These are phyloP conservation scores for Wickerhamiella musiphila DNA, from an alignment of 805 yeast genomes.

Conservation along the genomic window DNA sequence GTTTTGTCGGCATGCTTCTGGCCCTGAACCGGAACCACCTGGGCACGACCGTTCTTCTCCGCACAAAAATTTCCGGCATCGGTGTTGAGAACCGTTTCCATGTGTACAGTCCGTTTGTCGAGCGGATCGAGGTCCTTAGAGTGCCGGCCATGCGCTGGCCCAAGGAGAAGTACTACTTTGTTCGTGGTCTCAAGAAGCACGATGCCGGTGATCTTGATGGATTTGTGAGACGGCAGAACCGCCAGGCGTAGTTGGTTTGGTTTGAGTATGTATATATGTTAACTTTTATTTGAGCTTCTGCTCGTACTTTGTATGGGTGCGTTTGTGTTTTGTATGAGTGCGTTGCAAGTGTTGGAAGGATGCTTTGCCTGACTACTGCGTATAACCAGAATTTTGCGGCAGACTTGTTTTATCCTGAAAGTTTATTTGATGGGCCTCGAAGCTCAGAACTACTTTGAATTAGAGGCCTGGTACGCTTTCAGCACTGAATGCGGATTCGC, in stretches of 20 bases:
- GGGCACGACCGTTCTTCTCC: conserved; percentile 58
- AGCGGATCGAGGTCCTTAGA: conserved; percentile 59
- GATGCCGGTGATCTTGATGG: conserved; percentile 24
- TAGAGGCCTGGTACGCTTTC: too few relatives aligned
- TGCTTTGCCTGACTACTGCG: too few relatives aligned
- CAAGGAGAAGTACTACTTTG: conserved; percentile 78
- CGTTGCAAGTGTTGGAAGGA: too few relatives aligned
- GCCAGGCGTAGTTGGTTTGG: conserved; percentile 7
- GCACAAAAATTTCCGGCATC: conserved; percentile 67
- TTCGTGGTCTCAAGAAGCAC: conserved; percentile 38
- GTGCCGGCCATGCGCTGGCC: conserved; percentile 54
- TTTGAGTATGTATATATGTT: conserved; percentile 1
- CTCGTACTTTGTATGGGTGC: too few relatives aligned
- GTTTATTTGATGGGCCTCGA: too few relatives aligned
- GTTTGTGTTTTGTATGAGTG: too few relatives aligned
- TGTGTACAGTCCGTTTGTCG: conserved; percentile 60
- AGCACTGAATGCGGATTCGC: too few relatives aligned
- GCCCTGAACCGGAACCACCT: conserved; percentile 57
- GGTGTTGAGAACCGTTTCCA: conserved; percentile 77
- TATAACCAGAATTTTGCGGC: too few relatives aligned
- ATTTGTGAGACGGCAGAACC: conserved; percentile 19
- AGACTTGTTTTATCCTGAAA: too few relatives aligned
- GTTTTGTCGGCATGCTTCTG: conserved; percentile 62
- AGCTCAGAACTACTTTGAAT: too few relatives aligned
- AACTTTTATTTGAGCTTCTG: too few relatives aligned